These are phyloP conservation scores for Meyerozyma athensensis DNA, from an alignment of 1,139 yeast genomes.

Conservation along the genomic window DNA sequence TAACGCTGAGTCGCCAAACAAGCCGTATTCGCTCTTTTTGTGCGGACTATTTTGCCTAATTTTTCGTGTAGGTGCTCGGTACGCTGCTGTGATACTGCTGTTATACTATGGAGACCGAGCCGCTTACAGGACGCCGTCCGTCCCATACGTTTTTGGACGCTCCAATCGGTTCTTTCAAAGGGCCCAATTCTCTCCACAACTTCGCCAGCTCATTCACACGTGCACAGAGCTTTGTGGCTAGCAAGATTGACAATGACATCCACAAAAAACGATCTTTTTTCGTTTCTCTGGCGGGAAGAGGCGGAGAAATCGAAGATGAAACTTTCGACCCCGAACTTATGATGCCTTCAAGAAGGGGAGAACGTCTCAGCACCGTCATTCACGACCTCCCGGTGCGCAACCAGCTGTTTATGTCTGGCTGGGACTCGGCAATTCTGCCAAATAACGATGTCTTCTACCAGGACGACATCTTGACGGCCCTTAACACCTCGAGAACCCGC, in stretches of 20 bases:
- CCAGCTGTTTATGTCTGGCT: slow-evolving; percentile 20
- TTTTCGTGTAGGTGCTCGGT: no score
- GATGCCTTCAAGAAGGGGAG: slow-evolving; percentile 62
- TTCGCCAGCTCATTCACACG: slow-evolving; percentile 46
- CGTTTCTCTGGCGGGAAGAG: slow-evolving; percentile 7
- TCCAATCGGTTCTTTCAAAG: slow-evolving; percentile 44
- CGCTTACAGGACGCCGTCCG: slow-evolving; percentile 13
- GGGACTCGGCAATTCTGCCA: slow-evolving; percentile 12
- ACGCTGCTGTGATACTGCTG: no score
- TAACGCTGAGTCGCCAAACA: no score
- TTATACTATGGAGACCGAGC: slow-evolving; percentile 2
- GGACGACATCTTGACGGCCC: slow-evolving; percentile 32
- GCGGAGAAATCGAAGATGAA: slow-evolving; percentile 40
- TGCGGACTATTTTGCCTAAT: no score
- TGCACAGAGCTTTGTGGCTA: slow-evolving; percentile 44
- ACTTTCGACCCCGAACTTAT: slow-evolving; percentile 68
- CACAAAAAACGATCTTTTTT: slow-evolving; percentile 42
- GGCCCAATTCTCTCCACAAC: slow-evolving; percentile 44
- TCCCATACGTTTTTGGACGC: slow-evolving; percentile 31
- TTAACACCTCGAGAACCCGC: slow-evolving; percentile 28
- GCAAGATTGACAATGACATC: slow-evolving; percentile 41
- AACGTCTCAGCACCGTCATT: slow-evolving; percentile 55
- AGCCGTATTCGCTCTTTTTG: no score
- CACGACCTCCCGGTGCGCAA: slow-evolving; percentile 29
- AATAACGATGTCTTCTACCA: slow-evolving; percentile 38